These are phyloP conservation scores for Rhododendron vialii DNA, from an alignment of 148 eudicot genomes.

Conservation along the genomic window DNA sequence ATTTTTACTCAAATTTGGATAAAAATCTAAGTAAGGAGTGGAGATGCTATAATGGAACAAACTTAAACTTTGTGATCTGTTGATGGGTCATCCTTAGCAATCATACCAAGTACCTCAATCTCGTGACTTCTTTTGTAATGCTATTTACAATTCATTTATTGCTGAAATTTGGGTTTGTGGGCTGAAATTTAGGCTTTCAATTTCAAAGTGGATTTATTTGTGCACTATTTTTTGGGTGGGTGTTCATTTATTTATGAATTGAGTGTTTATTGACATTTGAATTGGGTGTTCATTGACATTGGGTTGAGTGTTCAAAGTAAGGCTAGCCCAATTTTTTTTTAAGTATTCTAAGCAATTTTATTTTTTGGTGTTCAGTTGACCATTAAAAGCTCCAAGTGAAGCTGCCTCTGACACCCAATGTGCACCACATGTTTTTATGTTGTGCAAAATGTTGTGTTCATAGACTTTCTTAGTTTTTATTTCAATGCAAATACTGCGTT, in stretches of 20 bases:
- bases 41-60: background rate
- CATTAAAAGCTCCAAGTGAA: background rate
- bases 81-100: background rate
- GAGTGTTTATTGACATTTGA: background rate
- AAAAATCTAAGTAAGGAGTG: no score
- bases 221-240: background rate
- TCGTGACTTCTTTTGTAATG: background rate
- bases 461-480: no score
- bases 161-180: no score
- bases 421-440: no score
- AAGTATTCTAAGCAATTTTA: no score
- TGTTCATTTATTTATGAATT: background rate
- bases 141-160: background rate
- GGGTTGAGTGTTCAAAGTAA: background rate
- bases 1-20: no score
- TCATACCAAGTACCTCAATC: background rate
- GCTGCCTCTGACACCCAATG: background rate
- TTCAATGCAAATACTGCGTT: no score
- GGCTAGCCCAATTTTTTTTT: background rate
- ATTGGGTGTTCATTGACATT: background rate
- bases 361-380: no score
- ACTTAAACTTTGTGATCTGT: background rate
- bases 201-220: no score
- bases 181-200: no score
- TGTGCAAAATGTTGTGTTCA: no score